These are phyloP conservation scores for Mortierella sp. DNA, from an alignment of 371 early-diverging fungal species.

Conservation along the genomic window DNA sequence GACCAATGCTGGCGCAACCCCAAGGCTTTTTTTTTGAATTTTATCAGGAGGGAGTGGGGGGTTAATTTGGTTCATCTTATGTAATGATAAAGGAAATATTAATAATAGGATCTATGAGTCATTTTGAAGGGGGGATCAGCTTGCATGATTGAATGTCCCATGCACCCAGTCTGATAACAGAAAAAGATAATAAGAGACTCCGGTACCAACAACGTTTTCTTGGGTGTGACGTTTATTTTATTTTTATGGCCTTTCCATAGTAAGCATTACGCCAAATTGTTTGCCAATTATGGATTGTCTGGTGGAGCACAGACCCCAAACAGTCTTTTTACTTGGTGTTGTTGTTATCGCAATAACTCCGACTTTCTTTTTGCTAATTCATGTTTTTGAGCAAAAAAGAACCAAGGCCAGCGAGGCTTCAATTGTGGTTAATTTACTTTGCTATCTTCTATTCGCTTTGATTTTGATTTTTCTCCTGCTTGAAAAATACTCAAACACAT, in stretches of 20 bases:
- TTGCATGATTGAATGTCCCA: too few species aligned
- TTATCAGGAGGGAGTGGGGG: too few species aligned
- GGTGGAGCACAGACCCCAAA: conserved; percentile 4
- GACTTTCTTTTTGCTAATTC: neutral
- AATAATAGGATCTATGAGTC: neutral
- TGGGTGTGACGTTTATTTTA: neutral
- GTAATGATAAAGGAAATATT: neutral
- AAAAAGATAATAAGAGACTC: neutral
- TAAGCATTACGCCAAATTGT: neutral
- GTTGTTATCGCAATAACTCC: too few species aligned
- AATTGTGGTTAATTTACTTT: neutral
- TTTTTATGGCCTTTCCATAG: neutral
- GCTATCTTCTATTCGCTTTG: neutral
- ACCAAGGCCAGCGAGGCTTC: too few species aligned
- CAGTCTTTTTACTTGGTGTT: too few species aligned
- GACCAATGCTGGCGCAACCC: neutral
- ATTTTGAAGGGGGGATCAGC: neutral
- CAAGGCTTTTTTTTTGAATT: neutral
- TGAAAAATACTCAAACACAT: neutral
- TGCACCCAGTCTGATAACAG: neutral
- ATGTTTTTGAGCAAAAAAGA: neutral
- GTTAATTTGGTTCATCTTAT: too few species aligned
- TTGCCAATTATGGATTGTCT: conserved; percentile 6
- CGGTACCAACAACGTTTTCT: neutral
- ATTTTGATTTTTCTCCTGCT: neutral